A percentile compares a stretch with the other conserved stretches of the same genome.
phyloP scores from a whole-genome alignment of 1,284 basidiomycete genomes.

The Tilletia caries region DNA sequence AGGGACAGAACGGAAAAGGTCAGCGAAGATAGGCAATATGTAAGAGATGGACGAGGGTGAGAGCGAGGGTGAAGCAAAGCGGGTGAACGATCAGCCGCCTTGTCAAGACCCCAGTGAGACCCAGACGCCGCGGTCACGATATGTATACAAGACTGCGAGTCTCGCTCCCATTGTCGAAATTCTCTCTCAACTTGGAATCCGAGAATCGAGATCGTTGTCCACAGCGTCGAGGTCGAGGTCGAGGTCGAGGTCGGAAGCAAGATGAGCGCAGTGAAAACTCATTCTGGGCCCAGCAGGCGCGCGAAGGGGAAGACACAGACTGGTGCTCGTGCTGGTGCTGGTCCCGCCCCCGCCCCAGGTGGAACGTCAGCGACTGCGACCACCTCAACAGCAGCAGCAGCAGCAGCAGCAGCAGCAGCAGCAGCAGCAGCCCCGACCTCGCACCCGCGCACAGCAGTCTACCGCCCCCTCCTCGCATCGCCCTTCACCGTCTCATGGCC shows the following conservation, averaged over 20 bases:
- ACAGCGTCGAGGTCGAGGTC: neutral
- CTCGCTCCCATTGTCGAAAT: too few species aligned
- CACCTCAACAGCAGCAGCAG: neutral
- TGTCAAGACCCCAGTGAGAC: too few species aligned
- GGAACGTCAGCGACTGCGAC: neutral
- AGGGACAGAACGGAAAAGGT: too few species aligned
- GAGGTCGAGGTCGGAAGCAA: neutral
- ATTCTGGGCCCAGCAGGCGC: neutral
- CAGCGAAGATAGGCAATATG: too few species aligned
- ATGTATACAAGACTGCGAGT: too few species aligned
- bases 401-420: neutral
- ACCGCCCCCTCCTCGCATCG: slow-evolving; percentile 24
- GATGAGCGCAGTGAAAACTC: neutral
- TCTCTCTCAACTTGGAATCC: too few species aligned
- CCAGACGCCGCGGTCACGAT: too few species aligned
- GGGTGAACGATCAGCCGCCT: too few species aligned
- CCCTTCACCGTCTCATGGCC: slow-evolving; percentile 22
- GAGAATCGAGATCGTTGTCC: neutral
- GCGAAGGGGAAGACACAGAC: neutral
- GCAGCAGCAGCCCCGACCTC: neutral
- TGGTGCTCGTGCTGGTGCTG: too few species aligned
- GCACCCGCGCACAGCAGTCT: slow-evolving; percentile 12
- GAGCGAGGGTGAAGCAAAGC: too few species aligned
- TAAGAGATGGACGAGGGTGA: too few species aligned
- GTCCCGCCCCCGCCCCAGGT: too few species aligned